phyloP scores from a whole-genome alignment of 495 filamentous ascomycete species.

The Penicillium lagena region DNA sequence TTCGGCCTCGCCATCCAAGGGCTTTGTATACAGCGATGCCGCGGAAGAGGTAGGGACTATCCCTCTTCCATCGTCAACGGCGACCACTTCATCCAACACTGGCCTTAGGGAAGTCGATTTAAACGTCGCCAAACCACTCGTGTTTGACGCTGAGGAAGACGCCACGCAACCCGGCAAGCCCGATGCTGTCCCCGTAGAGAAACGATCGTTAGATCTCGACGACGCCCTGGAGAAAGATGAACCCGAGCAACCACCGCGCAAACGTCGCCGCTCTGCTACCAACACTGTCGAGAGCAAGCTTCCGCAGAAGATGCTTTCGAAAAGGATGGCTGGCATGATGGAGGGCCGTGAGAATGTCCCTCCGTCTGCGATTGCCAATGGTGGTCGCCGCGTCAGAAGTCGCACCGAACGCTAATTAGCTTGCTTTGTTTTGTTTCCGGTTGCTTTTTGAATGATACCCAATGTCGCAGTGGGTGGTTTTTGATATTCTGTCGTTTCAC shows the following conservation, averaged over 20 bases:
- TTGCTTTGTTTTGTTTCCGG: conserved; percentile 1
- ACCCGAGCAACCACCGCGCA: conserved; percentile 42
- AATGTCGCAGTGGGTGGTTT: conserved; percentile 6
- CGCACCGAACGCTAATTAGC: conserved; percentile 18
- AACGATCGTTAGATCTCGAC: conserved; percentile 10
- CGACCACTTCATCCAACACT: conserved; percentile 34
- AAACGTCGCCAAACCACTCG: conserved; percentile 40
- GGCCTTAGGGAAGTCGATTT: conserved; percentile 51
- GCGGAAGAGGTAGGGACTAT: conserved; percentile 36
- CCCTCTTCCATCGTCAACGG: conserved; percentile 23
- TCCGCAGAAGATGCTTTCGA: conserved; percentile 38
- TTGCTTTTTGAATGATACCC: conserved; percentile 19
- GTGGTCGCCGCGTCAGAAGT: conserved; percentile 20
- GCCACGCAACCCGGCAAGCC: conserved; percentile 12
- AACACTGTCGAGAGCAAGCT: conserved; percentile 30
- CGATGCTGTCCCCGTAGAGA: conserved; percentile 1
- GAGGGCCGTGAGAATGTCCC: conserved; percentile 60
- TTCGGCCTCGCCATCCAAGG: conserved; percentile 27
- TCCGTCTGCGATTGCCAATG: conserved; percentile 23
- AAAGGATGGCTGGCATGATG: conserved; percentile 33
- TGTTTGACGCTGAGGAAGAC: conserved; percentile 16
- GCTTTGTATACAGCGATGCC: conserved; percentile 38
- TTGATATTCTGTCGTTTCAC: conserved; percentile 2
- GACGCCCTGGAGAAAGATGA: conserved; percentile 27
- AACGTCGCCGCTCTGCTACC: conserved; percentile 43